Percentiles rank a stretch among this genome's conserved stretches.
phyloP scores from a whole-genome alignment of 1,284 basidiomycete genomes.

The Microbotryum lychnidis-dioicae region DNA sequence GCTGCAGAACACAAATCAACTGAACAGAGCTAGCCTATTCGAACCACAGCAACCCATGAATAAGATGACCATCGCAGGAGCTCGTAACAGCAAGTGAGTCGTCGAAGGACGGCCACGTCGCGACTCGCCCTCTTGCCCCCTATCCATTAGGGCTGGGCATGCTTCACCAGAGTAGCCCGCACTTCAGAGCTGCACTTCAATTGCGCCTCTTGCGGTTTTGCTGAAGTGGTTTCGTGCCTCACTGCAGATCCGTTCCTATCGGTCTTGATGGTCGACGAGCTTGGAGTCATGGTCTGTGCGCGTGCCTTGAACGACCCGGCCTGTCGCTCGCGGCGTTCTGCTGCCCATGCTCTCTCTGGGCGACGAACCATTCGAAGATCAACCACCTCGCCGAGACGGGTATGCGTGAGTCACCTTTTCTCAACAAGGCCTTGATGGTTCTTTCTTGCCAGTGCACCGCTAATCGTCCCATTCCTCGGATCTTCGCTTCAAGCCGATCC shows the following conservation, averaged over 20 bases:
- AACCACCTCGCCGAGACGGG: constrained; percentile 13
- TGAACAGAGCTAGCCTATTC: too few relatives aligned
- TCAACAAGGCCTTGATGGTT: background rate
- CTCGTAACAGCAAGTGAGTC: constrained; percentile 18
- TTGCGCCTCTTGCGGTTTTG: background rate
- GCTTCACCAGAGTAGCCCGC: too few relatives aligned
- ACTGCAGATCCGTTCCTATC: constrained; percentile 3
- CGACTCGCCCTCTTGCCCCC: too few relatives aligned
- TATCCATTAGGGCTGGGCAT: too few relatives aligned
- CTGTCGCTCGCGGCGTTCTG: constrained; percentile 12
- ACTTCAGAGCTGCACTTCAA: too few relatives aligned
- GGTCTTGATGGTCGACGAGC: constrained; percentile 22
- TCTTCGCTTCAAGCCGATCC: constrained; percentile 5
- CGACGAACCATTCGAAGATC: constrained; percentile 13
- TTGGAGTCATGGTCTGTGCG: constrained; percentile 16
- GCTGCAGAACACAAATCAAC: too few relatives aligned
- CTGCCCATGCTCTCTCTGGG: constrained; percentile 26
- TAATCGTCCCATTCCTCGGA: background rate
- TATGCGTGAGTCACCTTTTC: constrained; percentile 5
- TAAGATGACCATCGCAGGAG: constrained; percentile 15
- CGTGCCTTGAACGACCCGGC: constrained; percentile 13
- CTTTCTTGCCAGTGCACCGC: background rate
- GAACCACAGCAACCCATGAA: constrained; percentile 1
- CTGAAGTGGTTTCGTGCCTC: background rate
- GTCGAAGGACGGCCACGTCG: background rate